Evolutionary conservation across 2,329 filamentous ascomycete genomes (phyloP), one percentile per base, ranked within the genome.

Genomic region (Colletotrichum viniferum): DNA sequence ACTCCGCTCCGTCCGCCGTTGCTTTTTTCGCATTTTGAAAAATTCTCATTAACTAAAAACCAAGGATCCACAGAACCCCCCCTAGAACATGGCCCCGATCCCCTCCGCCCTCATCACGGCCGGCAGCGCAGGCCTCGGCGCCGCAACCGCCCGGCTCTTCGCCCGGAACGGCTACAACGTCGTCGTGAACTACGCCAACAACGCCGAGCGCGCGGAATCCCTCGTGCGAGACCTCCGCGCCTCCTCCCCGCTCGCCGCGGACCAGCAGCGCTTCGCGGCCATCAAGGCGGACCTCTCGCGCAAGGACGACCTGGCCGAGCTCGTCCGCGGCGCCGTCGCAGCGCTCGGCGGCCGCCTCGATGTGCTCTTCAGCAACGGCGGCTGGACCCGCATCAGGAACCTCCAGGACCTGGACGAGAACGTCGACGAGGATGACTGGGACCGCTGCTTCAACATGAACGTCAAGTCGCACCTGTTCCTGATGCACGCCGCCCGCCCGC

Each of bases 311-410:
- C 91, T 94, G 77, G 83, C 86, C 64, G 85, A 86, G 1, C 87
- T 93, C 1, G 90, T 96, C 1, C 83, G 88, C 21, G 88, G 92
- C 60, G 89, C 91, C 2, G 87, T 92, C 63, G 84, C 88, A 30
- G 84, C 83, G n/a, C 87, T 95, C 77, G 94, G 43, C 43, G 43
- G 48, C 6, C 91, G 92, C 2, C 83, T 97, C n/a, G 94, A 97
- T 84, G 88, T 95, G 55, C 87, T 97, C 61, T 91, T 96, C 79
- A 94, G 93, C 4, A 97, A 97, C 82, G 94, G 93, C 9, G 89
- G 89, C 4, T 91, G 89, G 88, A 90, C 89, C 0, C 81, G 79
- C 18, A 81, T 88, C 18, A 83, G 87, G 14, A 82, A 88, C 66
- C 84, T 90, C 61, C 81, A 77, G 9, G 81, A 88, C 77, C 80